Evolutionary conservation across 2,329 filamentous ascomycete genomes (phyloP).

Genomic region (Chrysoporthe deuterocubensis): DNA sequence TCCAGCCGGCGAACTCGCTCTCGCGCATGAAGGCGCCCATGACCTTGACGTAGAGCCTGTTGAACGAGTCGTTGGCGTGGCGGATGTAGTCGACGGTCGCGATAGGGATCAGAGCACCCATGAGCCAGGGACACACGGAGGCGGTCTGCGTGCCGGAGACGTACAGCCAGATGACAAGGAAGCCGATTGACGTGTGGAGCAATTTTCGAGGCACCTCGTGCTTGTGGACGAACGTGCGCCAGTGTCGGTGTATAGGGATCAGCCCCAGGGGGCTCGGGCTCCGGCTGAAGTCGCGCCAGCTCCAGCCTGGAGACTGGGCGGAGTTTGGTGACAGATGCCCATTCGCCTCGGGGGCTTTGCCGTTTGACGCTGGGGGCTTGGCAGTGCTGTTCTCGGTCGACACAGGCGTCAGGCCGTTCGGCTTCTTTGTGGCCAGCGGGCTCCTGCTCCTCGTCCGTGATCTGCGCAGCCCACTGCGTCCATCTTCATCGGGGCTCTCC

Average conservation of each 20-base stretch:
- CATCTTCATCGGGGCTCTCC: constrained; percentile 58
- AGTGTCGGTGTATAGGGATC: constrained; percentile 93
- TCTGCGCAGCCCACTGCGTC: constrained; percentile 56
- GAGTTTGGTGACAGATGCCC: constrained; percentile 74
- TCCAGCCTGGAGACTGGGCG: constrained; percentile 66
- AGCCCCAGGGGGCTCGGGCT: constrained; percentile 91
- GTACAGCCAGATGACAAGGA: constrained; percentile 88
- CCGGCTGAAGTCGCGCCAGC: constrained; percentile 85
- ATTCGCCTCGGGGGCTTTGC: constrained; percentile 48
- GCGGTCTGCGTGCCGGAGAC: constrained; percentile 74
- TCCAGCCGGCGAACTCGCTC: constrained; percentile 91
- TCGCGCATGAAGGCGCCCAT: constrained; percentile 96
- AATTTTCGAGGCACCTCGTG: constrained; percentile 95
- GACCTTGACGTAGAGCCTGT: constrained; percentile 81
- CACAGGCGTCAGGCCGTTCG: constrained; percentile 57
- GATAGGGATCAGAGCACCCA: constrained; percentile 82
- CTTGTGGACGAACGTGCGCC: constrained; percentile 89
- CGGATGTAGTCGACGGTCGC: constrained; percentile 80
- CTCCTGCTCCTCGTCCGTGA: constrained; percentile 75
- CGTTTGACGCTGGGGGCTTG: constrained; percentile 36
- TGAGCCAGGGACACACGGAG: constrained; percentile 81
- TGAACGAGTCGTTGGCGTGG: constrained; percentile 80
- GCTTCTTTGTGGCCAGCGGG: constrained; percentile 58
- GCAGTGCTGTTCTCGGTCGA: constrained; percentile 43
- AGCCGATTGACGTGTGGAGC: constrained; percentile 95